phyloP scores from a whole-genome alignment of 2,329 filamentous ascomycete genomes.

The Aureobasidium mangrovei region DNA sequence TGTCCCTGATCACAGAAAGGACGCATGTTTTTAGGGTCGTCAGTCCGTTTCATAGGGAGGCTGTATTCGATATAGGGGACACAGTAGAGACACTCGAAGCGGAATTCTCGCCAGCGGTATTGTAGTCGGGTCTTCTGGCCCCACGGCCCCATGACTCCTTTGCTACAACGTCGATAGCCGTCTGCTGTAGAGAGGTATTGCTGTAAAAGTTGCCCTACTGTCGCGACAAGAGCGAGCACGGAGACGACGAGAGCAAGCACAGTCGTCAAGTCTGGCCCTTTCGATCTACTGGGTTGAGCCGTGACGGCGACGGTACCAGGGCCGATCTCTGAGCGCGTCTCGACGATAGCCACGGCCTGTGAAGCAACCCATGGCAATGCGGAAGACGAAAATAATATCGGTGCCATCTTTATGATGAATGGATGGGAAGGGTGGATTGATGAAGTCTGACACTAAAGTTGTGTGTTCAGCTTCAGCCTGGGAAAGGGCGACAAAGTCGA shows the following conservation, averaged over 20 bases:
- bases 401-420: no score
- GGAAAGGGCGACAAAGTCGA: no score
- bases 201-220: background rate
- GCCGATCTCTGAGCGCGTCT: no score
- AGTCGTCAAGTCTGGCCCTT: background rate
- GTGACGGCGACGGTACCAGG: no score
- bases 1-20: slow-evolving; percentile 7
- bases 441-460: no score
- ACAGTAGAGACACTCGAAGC: slow-evolving; percentile 9
- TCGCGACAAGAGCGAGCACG: background rate
- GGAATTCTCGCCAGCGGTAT: slow-evolving; percentile 9
- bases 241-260: background rate
- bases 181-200: slow-evolving; percentile 9
- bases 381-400: no score
- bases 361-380: no score
- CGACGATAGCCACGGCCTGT: no score
- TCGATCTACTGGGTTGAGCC: no score
- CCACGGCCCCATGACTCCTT: slow-evolving; percentile 5
- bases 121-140: slow-evolving; percentile 2
- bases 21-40: background rate
- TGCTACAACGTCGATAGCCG: slow-evolving; percentile 1
- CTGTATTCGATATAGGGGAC: background rate
- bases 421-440: no score
- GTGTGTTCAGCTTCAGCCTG: no score
- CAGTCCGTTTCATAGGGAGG: background rate